Percentiles rank a stretch among this genome's conserved stretches.
phyloP scores from a whole-genome alignment of 2,329 filamentous ascomycete species.

The Paramyrothecium sp. region DNA sequence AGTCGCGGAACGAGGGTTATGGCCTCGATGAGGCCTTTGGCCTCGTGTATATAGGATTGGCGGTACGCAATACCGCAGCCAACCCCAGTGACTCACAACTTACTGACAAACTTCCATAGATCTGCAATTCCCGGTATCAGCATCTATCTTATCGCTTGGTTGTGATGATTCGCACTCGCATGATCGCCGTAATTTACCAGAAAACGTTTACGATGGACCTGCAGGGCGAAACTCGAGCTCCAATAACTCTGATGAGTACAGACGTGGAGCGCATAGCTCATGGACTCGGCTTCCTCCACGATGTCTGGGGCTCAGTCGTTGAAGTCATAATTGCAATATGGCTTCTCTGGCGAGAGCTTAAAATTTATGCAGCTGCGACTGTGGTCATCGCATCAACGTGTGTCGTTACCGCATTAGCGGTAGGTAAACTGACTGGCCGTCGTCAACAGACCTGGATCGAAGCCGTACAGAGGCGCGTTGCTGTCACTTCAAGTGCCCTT shows the following conservation, averaged over 20 bases:
- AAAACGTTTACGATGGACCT: not conserved
- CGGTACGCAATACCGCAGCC: not conserved
- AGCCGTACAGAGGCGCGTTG: conserved; percentile 4
- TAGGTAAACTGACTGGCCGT: not conserved
- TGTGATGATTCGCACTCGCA: conserved; percentile 1
- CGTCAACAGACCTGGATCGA: conserved; percentile 6
- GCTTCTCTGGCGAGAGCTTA: not conserved
- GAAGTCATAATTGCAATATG: not conserved
- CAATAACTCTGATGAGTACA: not conserved
- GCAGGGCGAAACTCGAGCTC: not conserved
- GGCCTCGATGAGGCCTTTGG: not conserved
- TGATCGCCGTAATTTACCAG: not conserved
- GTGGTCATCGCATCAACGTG: not conserved
- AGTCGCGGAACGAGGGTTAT: not conserved
- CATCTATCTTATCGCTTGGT: not conserved
- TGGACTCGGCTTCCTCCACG: not conserved
- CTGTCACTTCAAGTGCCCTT: conserved; percentile 1
- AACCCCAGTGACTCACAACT: not conserved
- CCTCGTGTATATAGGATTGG: not conserved
- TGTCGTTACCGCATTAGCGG: not conserved
- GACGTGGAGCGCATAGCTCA: not conserved
- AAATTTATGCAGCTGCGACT: not conserved
- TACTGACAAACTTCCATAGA: not conserved
- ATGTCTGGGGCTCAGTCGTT: not conserved
- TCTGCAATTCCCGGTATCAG: not conserved